Base-by-base conservation (phyloP, 768 basidiomycete species). In the Boletus rufocinnamomeus region DNA sequence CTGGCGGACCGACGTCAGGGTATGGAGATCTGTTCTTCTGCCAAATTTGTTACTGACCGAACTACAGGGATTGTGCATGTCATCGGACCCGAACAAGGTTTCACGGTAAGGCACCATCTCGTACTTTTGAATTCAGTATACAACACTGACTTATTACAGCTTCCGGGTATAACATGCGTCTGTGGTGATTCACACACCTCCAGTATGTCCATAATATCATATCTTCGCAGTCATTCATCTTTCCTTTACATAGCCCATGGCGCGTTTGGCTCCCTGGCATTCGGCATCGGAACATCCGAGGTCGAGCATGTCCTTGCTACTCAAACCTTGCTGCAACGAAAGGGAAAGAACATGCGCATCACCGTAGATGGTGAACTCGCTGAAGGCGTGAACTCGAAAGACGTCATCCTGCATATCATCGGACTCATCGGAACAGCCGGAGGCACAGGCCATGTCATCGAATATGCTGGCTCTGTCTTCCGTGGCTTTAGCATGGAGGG, bases 111-210 rank as follows among this genome's bases (percentile, higher is more conserved):
- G 66, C 14, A 2, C n/a, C 9, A 37, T 30, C 17, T 11, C n/a
- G 10, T 46, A 28, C 30, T 16, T 27, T 47, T 25, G 32, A 34
- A 16, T 7, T 30, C 19, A 14, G 9, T 16, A 21, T 38, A 23
- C n/a, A 11, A 19, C 59, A 23, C 64, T 59, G 25, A 55, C 28
- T 23, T 41, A 37, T 34, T 34, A 35, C 63, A 88, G 87, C 79
- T 90, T 34, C 88, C 88, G 7, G 88, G 88, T 16, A 88, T 86
- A 47, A 89, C 88, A 37, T 89, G 88, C 67, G 93, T 95, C 52
- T 95, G 93, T 66, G 93, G 93, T 70, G 93, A 95, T 75, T 95
- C 93, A 5, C 93, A 95, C 77, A 95, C 93, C 27, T 92, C 93
- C 41, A 95, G 90, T 91, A 69, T 65, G 87, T 77, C 44, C 53